Conservation (phyloP, 768 basidiomycete species). For the Tylopilus plumbeoviolaceoides region DNA sequence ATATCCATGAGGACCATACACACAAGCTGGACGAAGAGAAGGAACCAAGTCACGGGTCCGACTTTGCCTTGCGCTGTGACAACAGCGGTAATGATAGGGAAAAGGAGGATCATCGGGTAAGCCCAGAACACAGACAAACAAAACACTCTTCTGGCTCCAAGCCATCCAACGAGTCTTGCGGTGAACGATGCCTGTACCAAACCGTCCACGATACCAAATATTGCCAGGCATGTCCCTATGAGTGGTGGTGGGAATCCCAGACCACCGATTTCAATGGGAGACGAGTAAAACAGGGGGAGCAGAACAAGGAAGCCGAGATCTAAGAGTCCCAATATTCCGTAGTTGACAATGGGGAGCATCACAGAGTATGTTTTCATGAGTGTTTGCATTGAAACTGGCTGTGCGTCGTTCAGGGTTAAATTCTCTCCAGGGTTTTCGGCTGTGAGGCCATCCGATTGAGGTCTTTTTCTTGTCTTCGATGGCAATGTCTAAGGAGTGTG, state of each 20-base stretch:
- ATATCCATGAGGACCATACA: slow-evolving; percentile 34
- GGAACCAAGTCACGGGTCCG: slow-evolving; percentile 33
- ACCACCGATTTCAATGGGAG: slow-evolving; percentile 41
- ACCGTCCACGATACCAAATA: slow-evolving; percentile 36
- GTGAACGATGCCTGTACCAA: slow-evolving; percentile 39
- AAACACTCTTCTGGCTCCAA: slow-evolving; percentile 44
- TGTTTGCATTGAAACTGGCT: too few species aligned
- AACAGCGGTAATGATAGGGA: too few species aligned
- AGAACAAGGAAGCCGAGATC: slow-evolving; percentile 39
- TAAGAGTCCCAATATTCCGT: slow-evolving; percentile 38
- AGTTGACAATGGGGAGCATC: slow-evolving; percentile 34
- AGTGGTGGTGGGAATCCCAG: slow-evolving; percentile 36
- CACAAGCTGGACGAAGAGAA: too few species aligned
- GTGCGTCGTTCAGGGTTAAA: too few species aligned
- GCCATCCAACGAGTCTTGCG: slow-evolving; percentile 34
- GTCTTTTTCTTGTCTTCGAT: too few species aligned
- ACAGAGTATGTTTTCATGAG: slow-evolving; percentile 22
- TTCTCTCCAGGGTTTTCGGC: too few species aligned
- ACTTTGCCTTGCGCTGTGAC: too few species aligned
- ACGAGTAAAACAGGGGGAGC: slow-evolving; percentile 41
- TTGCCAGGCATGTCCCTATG: slow-evolving; percentile 39
- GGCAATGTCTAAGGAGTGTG: too few species aligned
- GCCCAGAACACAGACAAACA: slow-evolving; percentile 30
- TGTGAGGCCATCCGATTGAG: too few species aligned
- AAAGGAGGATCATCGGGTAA: too few species aligned